Base-by-base conservation (phyloP, 345 rosid genomes). In the Linum usitatissimum region DNA sequence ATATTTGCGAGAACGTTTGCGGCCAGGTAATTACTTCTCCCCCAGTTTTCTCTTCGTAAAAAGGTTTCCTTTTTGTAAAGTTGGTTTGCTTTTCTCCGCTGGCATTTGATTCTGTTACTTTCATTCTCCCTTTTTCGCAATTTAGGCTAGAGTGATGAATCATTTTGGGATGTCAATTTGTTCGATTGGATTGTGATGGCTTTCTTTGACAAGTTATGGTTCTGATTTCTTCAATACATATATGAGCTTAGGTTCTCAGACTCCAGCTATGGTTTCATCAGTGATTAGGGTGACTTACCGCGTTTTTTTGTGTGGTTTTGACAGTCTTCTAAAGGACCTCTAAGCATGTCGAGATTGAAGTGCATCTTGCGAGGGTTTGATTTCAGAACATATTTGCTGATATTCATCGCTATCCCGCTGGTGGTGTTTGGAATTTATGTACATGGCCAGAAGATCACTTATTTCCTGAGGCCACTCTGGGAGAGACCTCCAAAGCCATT, bases 401-500 rank as follows among this genome's bases (percentile, higher is more conserved):
- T 80, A 51, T 65, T 83, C n/a, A 60, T 80, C 18, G 66, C 64
- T 59, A 21, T 80, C 62, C 92, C 92, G 1, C 10, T 83, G 18
- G 69, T 71, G 62, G 31, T 81, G 53, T 68, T 81, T 62, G 75
- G 80, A 9, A 3, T 81, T 53, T 83, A 79, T 73, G 59, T 86
- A 64, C 88, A 83, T 18, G 88, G 91, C 28, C 91, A 81, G 76
- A 86, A 86, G 66, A 60, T 86, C 49, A 61, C 78, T 56, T 86
- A 78, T 67, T 86, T 86, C 75, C 76, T 86, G 38, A 83, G 91
- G 72, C 91, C 91, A 3, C 34, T 86, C 6, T 86, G 91, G 91
- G 85, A 79, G 53, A 73, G 80, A 66, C 84, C 91, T 28, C 91
- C 88, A 5, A 81, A 78, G 79, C 78, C 83, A 15, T 86, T 86